phyloP scores from a whole-genome alignment of 2,329 filamentous ascomycete genomes.

The Aureobasidium sp. region DNA sequence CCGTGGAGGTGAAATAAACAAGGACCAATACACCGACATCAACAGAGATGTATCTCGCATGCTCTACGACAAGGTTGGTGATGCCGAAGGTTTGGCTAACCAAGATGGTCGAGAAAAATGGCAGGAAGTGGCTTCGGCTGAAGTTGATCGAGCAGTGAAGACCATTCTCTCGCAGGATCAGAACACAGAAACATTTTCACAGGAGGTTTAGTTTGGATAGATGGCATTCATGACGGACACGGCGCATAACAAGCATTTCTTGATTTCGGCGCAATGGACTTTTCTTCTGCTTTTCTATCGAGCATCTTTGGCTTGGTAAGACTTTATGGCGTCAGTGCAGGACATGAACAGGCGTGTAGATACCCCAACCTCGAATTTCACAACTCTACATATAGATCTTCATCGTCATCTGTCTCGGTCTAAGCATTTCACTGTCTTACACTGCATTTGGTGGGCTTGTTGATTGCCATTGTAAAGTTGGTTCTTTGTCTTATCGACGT shows the following conservation, averaged over 20 bases:
- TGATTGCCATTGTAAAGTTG: background rate
- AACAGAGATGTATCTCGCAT: slow-evolving; percentile 84
- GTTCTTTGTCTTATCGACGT: background rate
- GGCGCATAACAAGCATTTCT: background rate
- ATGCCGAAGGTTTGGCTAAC: slow-evolving; percentile 48
- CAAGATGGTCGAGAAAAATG: slow-evolving; percentile 60
- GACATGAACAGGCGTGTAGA: slow-evolving; percentile 3
- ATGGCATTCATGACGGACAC: background rate
- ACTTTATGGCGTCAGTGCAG: slow-evolving; percentile 4
- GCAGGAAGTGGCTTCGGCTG: slow-evolving; percentile 68
- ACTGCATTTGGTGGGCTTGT: background rate
- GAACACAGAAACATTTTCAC: background rate
- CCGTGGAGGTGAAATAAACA: slow-evolving; percentile 68
- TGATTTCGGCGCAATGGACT: background rate
- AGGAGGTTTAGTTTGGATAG: background rate
- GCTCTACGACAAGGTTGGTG: slow-evolving; percentile 64
- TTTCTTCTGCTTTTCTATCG: background rate
- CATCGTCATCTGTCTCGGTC: background rate
- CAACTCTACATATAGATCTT: background rate
- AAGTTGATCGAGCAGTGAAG: slow-evolving; percentile 68
- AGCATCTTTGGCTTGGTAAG: background rate
- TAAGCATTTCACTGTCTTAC: background rate
- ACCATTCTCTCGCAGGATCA: background rate
- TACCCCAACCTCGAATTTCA: slow-evolving; percentile 9
- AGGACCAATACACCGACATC: slow-evolving; percentile 86